Evolutionary conservation across 805 yeast genomes (phyloP).

Genomic region (Yamadazyma laniorum): DNA sequence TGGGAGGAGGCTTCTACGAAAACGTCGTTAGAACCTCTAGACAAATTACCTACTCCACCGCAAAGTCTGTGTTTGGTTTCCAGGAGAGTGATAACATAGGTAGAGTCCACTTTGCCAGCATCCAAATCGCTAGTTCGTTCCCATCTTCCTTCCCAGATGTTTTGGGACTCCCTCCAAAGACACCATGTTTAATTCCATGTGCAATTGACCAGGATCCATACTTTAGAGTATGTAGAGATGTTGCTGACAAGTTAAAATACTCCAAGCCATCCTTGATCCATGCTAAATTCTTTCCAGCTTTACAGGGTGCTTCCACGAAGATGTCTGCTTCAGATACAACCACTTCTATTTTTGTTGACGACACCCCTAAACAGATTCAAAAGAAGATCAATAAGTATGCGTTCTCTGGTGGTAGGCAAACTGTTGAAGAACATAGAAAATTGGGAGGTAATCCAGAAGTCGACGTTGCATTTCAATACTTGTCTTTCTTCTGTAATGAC

Average conservation of each 20-base stretch:
- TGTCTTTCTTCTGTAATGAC: conserved; percentile 86
- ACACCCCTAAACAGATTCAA: conserved; percentile 85
- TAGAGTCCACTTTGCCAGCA: conserved; percentile 88
- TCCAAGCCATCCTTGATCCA: conserved; percentile 91
- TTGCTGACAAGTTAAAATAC: conserved; percentile 87
- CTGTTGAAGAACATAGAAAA: conserved; percentile 86
- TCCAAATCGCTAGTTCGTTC: conserved; percentile 94
- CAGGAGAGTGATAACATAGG: conserved; percentile 94
- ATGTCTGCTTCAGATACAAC: conserved; percentile 95
- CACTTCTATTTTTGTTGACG: conserved; percentile 92
- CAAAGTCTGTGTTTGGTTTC: conserved; percentile 95
- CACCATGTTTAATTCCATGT: conserved; percentile 97
- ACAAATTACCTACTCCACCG: conserved; percentile 95
- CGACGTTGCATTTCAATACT: conserved; percentile 92
- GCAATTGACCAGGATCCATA: conserved; percentile 99
- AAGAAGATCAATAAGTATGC: conserved; percentile 96
- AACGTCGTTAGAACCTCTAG: conserved; percentile 90
- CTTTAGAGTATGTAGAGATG: conserved; percentile 96
- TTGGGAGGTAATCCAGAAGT: conserved; percentile 93
- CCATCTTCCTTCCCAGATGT: conserved; percentile 95
- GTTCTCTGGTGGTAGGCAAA: conserved; percentile 88
- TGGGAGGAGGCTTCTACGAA: conserved; percentile 93
- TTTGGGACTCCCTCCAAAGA: conserved; percentile 79
- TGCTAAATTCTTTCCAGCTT: conserved; percentile 95
- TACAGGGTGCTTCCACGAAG: conserved; percentile 94